These are phyloP conservation scores for Pseudogymnoascus sp. DNA, from an alignment of 2,329 filamentous ascomycete species.

Conservation along the genomic window DNA sequence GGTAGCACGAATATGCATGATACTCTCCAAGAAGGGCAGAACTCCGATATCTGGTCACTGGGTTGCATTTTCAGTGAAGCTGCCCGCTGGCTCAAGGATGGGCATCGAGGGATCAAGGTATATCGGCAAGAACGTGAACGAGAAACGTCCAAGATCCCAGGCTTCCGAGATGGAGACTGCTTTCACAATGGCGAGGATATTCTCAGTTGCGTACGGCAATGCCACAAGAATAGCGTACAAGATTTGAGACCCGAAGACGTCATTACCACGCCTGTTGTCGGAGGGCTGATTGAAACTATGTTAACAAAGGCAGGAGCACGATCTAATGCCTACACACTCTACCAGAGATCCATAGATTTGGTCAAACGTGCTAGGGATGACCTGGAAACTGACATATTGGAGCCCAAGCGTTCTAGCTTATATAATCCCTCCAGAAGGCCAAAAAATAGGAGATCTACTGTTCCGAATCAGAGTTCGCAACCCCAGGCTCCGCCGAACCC, in stretches of 20 bases:
- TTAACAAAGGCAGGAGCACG: conserved; percentile 9
- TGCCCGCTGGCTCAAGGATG: conserved; percentile 23
- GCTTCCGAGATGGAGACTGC: conserved; percentile 18
- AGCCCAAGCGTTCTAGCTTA: no score
- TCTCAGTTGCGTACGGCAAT: conserved; percentile 21
- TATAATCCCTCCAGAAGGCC: background rate
- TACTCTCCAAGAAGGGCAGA: conserved; percentile 12
- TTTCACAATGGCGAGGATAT: conserved; percentile 28
- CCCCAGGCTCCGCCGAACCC: background rate
- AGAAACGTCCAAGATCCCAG: conserved; percentile 16
- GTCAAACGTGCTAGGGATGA: conserved; percentile 8
- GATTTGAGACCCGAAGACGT: conserved; percentile 13
- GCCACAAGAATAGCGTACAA: conserved; percentile 17
- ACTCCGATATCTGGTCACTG: conserved; percentile 30
- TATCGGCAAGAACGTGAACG: conserved; percentile 20
- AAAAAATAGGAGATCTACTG: background rate
- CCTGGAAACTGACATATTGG: background rate
- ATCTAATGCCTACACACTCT: conserved; percentile 6
- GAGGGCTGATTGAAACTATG: conserved; percentile 14
- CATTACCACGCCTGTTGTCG: conserved; percentile 14
- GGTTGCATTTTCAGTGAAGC: conserved; percentile 29
- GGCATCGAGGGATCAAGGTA: conserved; percentile 20
- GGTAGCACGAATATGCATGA: conserved; percentile 9
- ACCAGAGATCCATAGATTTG: background rate
- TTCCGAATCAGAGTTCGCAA: background rate